phyloP scores from a whole-genome alignment of 768 basidiomycete species.

The Hygrophorus pudorinus region DNA sequence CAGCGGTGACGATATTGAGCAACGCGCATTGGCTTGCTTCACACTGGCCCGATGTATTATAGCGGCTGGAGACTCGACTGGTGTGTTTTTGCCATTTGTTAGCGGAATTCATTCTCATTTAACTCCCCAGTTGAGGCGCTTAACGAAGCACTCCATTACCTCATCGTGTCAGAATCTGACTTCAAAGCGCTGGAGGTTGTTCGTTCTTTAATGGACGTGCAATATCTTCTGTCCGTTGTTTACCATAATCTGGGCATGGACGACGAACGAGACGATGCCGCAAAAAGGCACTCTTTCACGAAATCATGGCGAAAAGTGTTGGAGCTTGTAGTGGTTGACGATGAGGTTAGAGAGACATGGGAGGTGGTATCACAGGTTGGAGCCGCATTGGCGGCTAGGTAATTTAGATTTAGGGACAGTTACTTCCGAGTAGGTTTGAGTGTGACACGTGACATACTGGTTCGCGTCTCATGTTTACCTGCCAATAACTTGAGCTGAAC shows the following conservation, averaged over 20 bases:
- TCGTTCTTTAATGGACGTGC: conserved; percentile 52
- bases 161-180: conserved; percentile 57
- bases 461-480: conserved; percentile 2
- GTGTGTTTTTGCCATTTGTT: conserved; percentile 22
- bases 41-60: conserved; percentile 69
- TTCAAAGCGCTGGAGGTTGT: conserved; percentile 50
- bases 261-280: conserved; percentile 43
- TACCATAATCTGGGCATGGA: conserved; percentile 59
- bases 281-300: conserved; percentile 37
- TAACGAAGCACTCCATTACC: conserved; percentile 48
- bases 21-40: conserved; percentile 65
- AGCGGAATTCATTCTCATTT: not conserved
- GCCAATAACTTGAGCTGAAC: not conserved
- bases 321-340: conserved; percentile 37
- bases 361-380: conserved; percentile 52
- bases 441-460: conserved; percentile 6
- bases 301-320: conserved; percentile 29
- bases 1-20: conserved; percentile 62
- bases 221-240: conserved; percentile 60
- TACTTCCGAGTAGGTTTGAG: no score
- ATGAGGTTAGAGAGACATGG: conserved; percentile 44
- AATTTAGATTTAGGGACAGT: not conserved
- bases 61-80: conserved; percentile 29
- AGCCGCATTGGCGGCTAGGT: conserved; percentile 31
- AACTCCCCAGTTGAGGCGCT: conserved; percentile 28